Evolutionary conservation across 2,329 filamentous ascomycete genomes (phyloP), one percentile per base, ranked within the genome.

Genomic region (Colletotrichum limetticola): DNA sequence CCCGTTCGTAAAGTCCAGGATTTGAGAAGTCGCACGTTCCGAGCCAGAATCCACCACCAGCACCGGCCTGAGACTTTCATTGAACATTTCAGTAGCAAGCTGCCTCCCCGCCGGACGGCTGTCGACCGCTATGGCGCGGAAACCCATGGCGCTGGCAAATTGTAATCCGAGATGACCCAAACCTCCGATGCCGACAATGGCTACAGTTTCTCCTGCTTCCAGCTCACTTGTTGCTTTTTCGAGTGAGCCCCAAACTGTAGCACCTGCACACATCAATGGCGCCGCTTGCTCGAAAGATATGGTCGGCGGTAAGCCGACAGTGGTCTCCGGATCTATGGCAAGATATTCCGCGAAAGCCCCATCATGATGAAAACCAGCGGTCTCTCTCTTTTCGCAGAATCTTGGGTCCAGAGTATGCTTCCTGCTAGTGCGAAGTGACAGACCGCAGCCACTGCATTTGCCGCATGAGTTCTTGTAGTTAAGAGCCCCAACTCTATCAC

Each of bases 201-300:
- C 80, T 0, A 83, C 76, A 1, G 76, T 75, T 1, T 77, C 77
- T 9, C 78, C 79, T 0, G 73, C 63, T 3, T 64, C 62, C 1
- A 82, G 67, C 2, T 72, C 74, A 6, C 70, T 60, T 1, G 78
- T 81, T 3, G 78, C 80, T 53, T 76, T 78, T 65, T 81, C 79
- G 2, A 82, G 71, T 0, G 81, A 77, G 12, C 78, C 79, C 80
- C 80, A 82, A 32, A 82, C 78, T 9, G 80, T 82, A 22, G 80
- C 80, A 9, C 81, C 81, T 19, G 81, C 81, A 58, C 81, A 82
- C 80, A 82, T 82, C 22, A 83, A 74, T 14, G 81, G 81, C 8
- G 81, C 81, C 1, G 81, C 81, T 74, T 83, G 81, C 22, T 79
- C 78, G 66, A 80, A 82, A 0, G 78, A 71, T 9, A 82, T 28